These are phyloP conservation scores for Solioccasus polychromus DNA, from an alignment of 768 basidiomycete species.

Conservation along the genomic window DNA sequence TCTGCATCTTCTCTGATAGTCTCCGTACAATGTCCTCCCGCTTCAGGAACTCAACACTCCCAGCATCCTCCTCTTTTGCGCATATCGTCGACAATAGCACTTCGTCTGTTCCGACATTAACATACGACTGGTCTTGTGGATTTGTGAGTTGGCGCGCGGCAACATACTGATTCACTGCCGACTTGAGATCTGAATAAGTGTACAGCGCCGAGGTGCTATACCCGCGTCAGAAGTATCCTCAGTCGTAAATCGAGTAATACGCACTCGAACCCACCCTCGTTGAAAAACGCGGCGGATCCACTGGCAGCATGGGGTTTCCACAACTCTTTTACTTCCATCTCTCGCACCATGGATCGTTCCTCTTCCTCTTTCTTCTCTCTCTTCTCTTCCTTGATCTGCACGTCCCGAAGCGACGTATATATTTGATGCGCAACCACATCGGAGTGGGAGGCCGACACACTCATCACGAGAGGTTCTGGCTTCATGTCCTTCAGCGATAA, in stretches of 20 bases:
- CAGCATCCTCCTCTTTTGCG: slow-evolving; percentile 30
- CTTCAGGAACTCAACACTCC: slow-evolving; percentile 52
- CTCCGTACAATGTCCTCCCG: slow-evolving; percentile 59
- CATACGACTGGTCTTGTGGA: slow-evolving; percentile 58
- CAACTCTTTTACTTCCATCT: slow-evolving; percentile 61
- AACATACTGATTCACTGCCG: slow-evolving; percentile 63
- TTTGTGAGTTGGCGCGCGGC: slow-evolving; percentile 60
- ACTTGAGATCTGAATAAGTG: slow-evolving; percentile 52
- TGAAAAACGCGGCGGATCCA: slow-evolving; percentile 56
- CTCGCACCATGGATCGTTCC: slow-evolving; percentile 42
- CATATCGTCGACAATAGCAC: slow-evolving; percentile 37
- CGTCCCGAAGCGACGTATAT: slow-evolving; percentile 62
- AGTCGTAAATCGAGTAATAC: slow-evolving; percentile 27
- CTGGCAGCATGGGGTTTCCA: slow-evolving; percentile 68
- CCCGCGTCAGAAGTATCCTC: no score
- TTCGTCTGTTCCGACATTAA: slow-evolving; percentile 57
- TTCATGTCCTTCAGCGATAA: slow-evolving; percentile 64
- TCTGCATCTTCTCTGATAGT: slow-evolving; percentile 67
- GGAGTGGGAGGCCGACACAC: slow-evolving; percentile 55
- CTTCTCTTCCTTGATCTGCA: slow-evolving; percentile 62
- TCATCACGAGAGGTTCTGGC: slow-evolving; percentile 52
- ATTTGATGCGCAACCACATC: slow-evolving; percentile 48
- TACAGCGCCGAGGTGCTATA: slow-evolving; percentile 54
- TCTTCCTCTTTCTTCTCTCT: slow-evolving; percentile 53
- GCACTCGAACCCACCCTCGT: slow-evolving; percentile 60